Evolutionary conservation across 2,329 filamentous ascomycete species (phyloP).

Genomic region (Cadophora gregata): DNA sequence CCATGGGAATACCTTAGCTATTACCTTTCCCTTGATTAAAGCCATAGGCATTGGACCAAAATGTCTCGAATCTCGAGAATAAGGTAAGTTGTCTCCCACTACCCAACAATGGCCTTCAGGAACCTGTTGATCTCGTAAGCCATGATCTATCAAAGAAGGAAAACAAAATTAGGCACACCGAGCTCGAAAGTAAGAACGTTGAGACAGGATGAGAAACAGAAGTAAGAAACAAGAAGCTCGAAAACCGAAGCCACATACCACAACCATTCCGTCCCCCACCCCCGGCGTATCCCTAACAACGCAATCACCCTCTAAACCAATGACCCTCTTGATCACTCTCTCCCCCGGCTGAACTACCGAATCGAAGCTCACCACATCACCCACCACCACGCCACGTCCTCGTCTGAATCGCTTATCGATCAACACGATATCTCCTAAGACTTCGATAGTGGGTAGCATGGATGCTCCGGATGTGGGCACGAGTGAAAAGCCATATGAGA

Average conservation of each 20-base stretch:
- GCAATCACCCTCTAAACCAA: slow-evolving; percentile 62
- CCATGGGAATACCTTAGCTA: slow-evolving; percentile 63
- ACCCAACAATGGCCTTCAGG: slow-evolving; percentile 93
- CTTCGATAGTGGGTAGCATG: slow-evolving; percentile 85
- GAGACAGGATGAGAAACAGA: too few species aligned
- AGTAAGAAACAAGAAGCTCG: not conserved
- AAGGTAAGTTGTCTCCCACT: slow-evolving; percentile 83
- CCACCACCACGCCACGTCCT: slow-evolving; percentile 73
- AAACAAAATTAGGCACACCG: not conserved
- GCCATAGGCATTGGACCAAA: slow-evolving; percentile 88
- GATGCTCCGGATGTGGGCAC: slow-evolving; percentile 72
- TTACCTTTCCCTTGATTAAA: slow-evolving; percentile 81
- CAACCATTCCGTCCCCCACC: slow-evolving; percentile 65
- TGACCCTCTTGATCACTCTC: slow-evolving; percentile 72
- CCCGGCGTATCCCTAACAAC: slow-evolving; percentile 70
- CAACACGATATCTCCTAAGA: slow-evolving; percentile 70
- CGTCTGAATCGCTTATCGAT: slow-evolving; percentile 71
- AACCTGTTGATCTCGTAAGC: slow-evolving; percentile 58
- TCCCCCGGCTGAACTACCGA: slow-evolving; percentile 70
- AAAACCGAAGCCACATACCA: slow-evolving; percentile 46
- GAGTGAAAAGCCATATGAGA: slow-evolving; percentile 66
- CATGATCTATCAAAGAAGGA: not conserved
- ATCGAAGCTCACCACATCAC: slow-evolving; percentile 81
- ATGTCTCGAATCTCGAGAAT: slow-evolving; percentile 83
- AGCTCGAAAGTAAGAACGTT: too few species aligned